Base-by-base conservation (phyloP, 352 stramenopile genomes). In the Albugo candida region DNA sequence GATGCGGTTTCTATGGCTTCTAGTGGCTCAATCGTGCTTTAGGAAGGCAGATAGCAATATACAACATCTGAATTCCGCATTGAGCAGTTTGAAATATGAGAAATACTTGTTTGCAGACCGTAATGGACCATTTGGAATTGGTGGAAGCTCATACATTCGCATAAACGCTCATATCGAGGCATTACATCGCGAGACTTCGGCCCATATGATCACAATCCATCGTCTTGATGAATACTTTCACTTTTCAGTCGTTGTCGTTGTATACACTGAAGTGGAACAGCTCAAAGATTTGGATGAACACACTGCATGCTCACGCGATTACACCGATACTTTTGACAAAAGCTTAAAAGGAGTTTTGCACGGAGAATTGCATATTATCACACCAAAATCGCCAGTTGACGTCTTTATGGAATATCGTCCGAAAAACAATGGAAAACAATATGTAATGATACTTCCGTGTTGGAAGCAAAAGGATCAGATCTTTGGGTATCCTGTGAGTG, bases 91-190 rank as follows among this genome's bases (percentile, higher is more conserved):
- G 47, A 68, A 72, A 40, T 68, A 81, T 47, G 78, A 66, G 11
- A 76, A 92, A 60, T 64, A 65, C 52, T 84, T 87, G 75, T 92
- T 87, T 57, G 74, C 67, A 5, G 69, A 83, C 48, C 61, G 60
- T 20, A 58, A 59, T 35, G 74, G 73, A 0, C 67, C 11, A 79
- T 66, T 45, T 11, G 64, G 66, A 24, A 46, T 63, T 34, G 35
- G 45, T n/a, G 70, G 64, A 13, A 60, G 49, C 34, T 82, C 75
- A 20, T 73, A 52, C 17, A 52, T 88, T 35, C 17, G 40, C 0
- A 54, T 88, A 11, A 58, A 71, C 44, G 71, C 66, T 11, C 70
- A 52, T 13, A 50, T 87, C 24, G 61, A 61, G 16, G 52, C 69
- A 19, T 47, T 88, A 14, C 42, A 51, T 1, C 61, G 76, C 47